phyloP scores from a whole-genome alignment of 2,329 filamentous ascomycete species.

The Trichophyton benhamiae region DNA sequence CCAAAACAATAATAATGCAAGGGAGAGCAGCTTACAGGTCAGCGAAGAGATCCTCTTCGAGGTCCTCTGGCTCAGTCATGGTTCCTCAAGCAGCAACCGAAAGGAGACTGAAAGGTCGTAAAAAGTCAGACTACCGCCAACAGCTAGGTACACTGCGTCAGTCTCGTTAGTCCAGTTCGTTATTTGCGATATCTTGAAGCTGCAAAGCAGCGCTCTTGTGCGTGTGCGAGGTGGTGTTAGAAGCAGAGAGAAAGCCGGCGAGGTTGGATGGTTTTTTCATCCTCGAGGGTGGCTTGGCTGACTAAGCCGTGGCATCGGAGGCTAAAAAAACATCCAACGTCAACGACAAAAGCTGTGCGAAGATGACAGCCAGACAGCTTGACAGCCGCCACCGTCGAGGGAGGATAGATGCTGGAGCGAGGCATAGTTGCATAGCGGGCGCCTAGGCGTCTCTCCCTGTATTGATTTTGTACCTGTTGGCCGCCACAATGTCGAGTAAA shows the following conservation, averaged over 20 bases:
- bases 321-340: not conserved
- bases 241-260: conserved; percentile 9
- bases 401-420: not conserved
- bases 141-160: not conserved
- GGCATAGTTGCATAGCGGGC: not conserved
- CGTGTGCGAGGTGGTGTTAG: not conserved
- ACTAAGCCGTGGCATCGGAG: conserved; percentile 10
- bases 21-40: conserved; percentile 58
- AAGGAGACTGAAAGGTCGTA: not conserved
- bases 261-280: not conserved
- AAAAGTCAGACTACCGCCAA: not conserved
- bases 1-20: conserved; percentile 3
- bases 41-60: conserved; percentile 90
- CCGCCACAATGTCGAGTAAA: conserved; percentile 25
- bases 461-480: not conserved
- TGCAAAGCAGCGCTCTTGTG: not conserved
- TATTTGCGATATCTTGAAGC: not conserved
- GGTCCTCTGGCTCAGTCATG: conserved; percentile 71
- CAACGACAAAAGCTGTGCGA: not conserved
- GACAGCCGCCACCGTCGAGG: not conserved
- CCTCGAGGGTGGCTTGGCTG: conserved; percentile 9
- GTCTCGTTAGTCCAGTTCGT: not conserved
- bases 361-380: not conserved
- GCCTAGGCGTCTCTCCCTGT: not conserved
- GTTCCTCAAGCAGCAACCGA: conserved; percentile 16